A percentile compares a stretch with the other conserved stretches of the same genome.
Conservation (phyloP, 176 grass and related monocot genomes). For the Phoenix dactylifera region DNA sequence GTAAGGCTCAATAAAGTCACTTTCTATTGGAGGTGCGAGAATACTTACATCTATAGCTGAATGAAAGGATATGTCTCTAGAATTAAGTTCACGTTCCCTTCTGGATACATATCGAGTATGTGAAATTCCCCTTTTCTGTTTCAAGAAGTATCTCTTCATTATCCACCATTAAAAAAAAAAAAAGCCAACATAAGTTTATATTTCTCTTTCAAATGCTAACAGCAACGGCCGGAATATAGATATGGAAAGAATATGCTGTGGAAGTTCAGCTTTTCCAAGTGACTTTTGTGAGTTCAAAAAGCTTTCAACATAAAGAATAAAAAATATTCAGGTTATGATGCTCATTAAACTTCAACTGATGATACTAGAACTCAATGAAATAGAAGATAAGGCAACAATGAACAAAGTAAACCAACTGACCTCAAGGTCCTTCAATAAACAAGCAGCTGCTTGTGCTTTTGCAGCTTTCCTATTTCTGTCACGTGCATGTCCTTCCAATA, state of each 20-base stretch:
- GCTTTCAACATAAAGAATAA: no score
- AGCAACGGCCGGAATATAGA: no score
- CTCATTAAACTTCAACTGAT: no score
- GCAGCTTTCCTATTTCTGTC: slow-evolving; percentile 5
- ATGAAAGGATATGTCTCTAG: slow-evolving; percentile 20
- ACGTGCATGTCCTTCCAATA: neutral
- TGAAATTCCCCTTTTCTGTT: slow-evolving; percentile 38
- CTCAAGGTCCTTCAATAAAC: slow-evolving; percentile 3
- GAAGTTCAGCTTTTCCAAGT: no score
- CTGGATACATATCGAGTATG: slow-evolving; percentile 25
- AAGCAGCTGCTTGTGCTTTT: slow-evolving; percentile 4
- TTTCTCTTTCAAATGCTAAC: no score
- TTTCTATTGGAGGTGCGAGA: neutral
- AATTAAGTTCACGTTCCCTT: slow-evolving; percentile 20
- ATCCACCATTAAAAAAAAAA: neutral
- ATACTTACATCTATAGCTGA: slow-evolving; percentile 30
- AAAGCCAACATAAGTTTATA: no score
- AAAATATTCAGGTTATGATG: no score
- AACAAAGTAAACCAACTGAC: neutral
- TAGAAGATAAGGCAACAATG: neutral
- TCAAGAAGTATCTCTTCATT: slow-evolving; percentile 12
- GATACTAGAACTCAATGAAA: no score
- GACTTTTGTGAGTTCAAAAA: no score
- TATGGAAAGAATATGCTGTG: no score
- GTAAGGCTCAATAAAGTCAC: neutral